Percentiles rank a stretch among this genome's conserved stretches.
These are phyloP conservation scores for Cladobotryum mycophilum DNA, from an alignment of 2,329 filamentous ascomycete species.

Conservation along the genomic window DNA sequence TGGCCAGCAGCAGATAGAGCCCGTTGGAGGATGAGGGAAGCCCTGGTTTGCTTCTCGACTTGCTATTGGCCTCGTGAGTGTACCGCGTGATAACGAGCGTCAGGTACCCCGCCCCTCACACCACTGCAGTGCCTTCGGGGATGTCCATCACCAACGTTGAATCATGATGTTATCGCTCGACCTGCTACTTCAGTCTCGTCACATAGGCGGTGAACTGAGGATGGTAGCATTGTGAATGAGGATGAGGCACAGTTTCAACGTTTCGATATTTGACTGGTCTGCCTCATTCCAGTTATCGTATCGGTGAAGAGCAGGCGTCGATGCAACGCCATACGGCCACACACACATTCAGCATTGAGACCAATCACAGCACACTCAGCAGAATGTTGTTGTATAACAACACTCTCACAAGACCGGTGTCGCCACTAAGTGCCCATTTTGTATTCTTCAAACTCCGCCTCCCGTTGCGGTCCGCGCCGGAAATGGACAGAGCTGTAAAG, in stretches of 20 bases:
- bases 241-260: constrained; percentile 3
- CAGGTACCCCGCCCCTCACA: no score
- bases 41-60: no score
- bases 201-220: background rate
- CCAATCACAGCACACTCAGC: background rate
- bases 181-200: background rate
- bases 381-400: background rate
- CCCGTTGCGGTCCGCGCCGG: background rate
- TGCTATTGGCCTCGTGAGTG: no score
- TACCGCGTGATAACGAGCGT: no score
- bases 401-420: background rate
- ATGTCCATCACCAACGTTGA: background rate
- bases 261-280: constrained; percentile 5
- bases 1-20: no score
- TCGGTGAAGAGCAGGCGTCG: constrained; percentile 1
- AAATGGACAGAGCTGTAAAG: background rate
- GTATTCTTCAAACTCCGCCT: background rate
- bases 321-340: background rate
- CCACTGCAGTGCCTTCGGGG: background rate
- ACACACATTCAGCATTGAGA: background rate
- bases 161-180: background rate
- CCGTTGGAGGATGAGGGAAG: no score
- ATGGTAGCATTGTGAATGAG: background rate
- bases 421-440: background rate
- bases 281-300: background rate